Evolutionary conservation across 2,329 filamentous ascomycete species (phyloP), one percentile per base, ranked within the genome.

Genomic region (Sarocladium strictum): DNA sequence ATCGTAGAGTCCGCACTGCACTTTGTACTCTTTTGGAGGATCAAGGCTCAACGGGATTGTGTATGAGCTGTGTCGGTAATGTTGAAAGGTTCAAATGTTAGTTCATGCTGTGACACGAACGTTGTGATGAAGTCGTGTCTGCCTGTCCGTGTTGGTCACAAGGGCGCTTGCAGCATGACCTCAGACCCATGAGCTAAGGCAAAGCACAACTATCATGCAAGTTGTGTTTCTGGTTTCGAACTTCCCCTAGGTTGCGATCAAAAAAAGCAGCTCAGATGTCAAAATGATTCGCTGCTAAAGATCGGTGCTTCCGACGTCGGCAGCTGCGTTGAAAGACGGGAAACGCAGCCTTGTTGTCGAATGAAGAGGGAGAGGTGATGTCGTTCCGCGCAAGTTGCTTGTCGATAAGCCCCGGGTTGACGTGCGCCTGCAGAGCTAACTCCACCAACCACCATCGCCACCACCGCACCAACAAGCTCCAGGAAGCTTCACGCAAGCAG

Each of bases 101-200:
- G 77, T 50, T 77, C 65, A 53, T 77, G 77, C 53, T 72, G 71
- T 51, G 76, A 64, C 76, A 79, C 80, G 50, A 7, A 38, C 9
- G 12, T 5, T 38, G 57, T 58, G 50, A 56, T 32, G 43, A 17
- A 32, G 47, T 51, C 14, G 26, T 35, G 14, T 33, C 47, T 51
- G 47, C 47, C 27, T 33, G 17, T 23, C 17, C 17, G 27, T 32
- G 21, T 35, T 21, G 47, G 47, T 51, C 47, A 51, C 47, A 35
- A 51, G 47, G 47, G 47, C 29, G 5, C n/a, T 21, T 35, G 29
- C 27, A 51, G 47, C 47, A 51, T 51, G 47, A 51, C 47, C 47
- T 51, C 47, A 51, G 47, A 51, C 47, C 29, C 43, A 33, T 51
- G 43, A 15, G 47, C 47, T 51, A 33, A 21, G 27, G 7, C 29